Base-by-base conservation (phyloP, 192 early-diverging fungal species). In the Nowakowskiella sp. region DNA sequence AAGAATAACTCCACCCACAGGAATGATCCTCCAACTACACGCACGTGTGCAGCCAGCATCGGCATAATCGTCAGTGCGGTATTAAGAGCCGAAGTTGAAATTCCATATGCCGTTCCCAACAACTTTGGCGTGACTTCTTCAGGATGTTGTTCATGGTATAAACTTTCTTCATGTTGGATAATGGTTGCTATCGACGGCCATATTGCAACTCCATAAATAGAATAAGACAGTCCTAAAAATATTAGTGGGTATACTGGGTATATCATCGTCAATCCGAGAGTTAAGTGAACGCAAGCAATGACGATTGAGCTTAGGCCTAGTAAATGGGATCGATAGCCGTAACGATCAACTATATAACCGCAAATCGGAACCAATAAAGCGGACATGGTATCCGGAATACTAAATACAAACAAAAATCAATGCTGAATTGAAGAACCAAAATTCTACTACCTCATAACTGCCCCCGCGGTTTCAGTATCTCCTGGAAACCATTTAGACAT, bases 361-460 rank as follows among this genome's bases (percentile, higher is more conserved):
- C 68, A 73, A 3, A 72, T 59, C 2, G 81, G 77, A 0, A 82
- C 77, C 0, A 85, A 67, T 24, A 85, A 21, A 3, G 75, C 72
- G 0, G 81, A 83, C 8, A 82, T 57, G 3, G 80, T 61, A 57
- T 85, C 83, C 22, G 83, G 83, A 43, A 79, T 71, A 32, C 76
- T 78, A 45, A 55, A 44, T 25, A 42, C 6, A 29, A 42, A 43
- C 8, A 33, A 47, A 51, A 61, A 30, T 44, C 16, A 52, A 47
- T 13, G 13, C 0, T 46, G 1, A 1, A 57, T 13, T 10, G 21
- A 55, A 9, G 16, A 19, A 7, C 42, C 6, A 32, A 22, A 13
- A 42, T 6, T 49, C 2, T 53, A 50, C 13, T 22, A 73, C 68
- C 69, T 69, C 74, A 77, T 80, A 0, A 77, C 64, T 16, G 72